A percentile compares a stretch with the other conserved stretches of the same genome.
Conservation (phyloP, 768 basidiomycete genomes). For the Rhodotorula paludigena region DNA sequence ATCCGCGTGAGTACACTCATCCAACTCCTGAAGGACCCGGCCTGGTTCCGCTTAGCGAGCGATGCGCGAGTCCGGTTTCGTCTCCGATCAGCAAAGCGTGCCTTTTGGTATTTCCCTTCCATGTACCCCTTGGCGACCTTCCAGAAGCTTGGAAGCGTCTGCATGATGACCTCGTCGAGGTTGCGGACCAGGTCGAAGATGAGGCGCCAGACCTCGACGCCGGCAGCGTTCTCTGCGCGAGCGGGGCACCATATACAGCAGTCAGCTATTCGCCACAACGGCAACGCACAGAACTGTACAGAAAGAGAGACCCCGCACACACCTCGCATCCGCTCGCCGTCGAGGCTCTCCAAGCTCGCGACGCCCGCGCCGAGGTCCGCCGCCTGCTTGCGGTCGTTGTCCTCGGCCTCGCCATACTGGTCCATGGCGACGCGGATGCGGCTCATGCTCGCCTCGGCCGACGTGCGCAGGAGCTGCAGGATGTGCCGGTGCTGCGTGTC, state of each 20-base stretch:
- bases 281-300: accelerated
- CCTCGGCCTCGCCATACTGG: conserved; percentile 24
- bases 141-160: conserved; percentile 89
- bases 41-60: too few species aligned
- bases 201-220: conserved; percentile 74
- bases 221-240: conserved; percentile 57
- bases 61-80: too few species aligned
- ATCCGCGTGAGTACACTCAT: neutral
- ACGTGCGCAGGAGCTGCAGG: conserved; percentile 51
- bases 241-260: too few species aligned
- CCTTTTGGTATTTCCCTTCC: conserved; percentile 89
- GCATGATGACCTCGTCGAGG: conserved; percentile 75
- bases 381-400: conserved; percentile 25
- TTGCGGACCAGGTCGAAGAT: conserved; percentile 73
- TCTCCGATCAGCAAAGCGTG: conserved; percentile 47
- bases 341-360: conserved; percentile 12
- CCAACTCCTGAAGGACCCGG: too few species aligned
- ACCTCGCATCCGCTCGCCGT: conserved; percentile 32
- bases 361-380: conserved; percentile 28
- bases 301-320: neutral
- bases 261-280: too few species aligned
- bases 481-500: conserved; percentile 88
- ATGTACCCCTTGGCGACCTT: conserved; percentile 82
- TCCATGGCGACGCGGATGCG: conserved; percentile 29
- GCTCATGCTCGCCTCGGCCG: conserved; percentile 22